Evolutionary conservation across 2,329 filamentous ascomycete species (phyloP).

Genomic region (Cytospora paraplurivora): DNA sequence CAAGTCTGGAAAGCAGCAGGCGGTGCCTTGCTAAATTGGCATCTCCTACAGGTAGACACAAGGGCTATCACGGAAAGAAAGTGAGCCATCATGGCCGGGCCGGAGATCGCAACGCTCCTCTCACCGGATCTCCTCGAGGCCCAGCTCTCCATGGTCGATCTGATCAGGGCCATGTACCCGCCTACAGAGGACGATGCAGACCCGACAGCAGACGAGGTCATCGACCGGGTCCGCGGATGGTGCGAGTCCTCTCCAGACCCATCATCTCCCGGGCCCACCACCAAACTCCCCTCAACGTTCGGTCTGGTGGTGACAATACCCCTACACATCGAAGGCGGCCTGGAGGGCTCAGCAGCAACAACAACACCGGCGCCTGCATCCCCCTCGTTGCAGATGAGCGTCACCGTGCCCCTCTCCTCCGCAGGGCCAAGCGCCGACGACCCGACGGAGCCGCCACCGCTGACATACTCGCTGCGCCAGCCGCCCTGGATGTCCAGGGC

Average conservation of each 20-base stretch:
- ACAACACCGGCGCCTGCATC: background rate
- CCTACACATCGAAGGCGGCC: background rate
- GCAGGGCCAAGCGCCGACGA: background rate
- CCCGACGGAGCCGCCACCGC: constrained; percentile 12
- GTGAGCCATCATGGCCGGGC: constrained; percentile 27
- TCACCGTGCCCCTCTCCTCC: constrained; percentile 17
- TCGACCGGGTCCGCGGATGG: constrained; percentile 16
- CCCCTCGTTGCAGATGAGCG: constrained; percentile 19
- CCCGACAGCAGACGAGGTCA: background rate
- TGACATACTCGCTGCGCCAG: constrained; percentile 21
- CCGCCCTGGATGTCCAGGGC: constrained; percentile 26
- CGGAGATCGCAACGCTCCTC: background rate
- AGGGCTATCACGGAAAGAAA: constrained; percentile 26
- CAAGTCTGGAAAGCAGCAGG: background rate
- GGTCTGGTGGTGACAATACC: constrained; percentile 21
- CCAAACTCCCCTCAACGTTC: constrained; percentile 11
- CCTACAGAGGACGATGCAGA: constrained; percentile 1
- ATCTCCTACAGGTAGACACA: background rate
- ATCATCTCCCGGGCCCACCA: background rate
- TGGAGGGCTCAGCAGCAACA: background rate
- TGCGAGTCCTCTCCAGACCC: constrained; percentile 13
- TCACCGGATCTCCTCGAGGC: constrained; percentile 24
- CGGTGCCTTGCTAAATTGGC: background rate
- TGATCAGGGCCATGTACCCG: constrained; percentile 27
- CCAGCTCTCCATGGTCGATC: constrained; percentile 26